A percentile compares a stretch with the other conserved stretches of the same genome.
phyloP scores from a whole-genome alignment of 495 filamentous ascomycete genomes.

The Trichoderma orchidacearum region DNA sequence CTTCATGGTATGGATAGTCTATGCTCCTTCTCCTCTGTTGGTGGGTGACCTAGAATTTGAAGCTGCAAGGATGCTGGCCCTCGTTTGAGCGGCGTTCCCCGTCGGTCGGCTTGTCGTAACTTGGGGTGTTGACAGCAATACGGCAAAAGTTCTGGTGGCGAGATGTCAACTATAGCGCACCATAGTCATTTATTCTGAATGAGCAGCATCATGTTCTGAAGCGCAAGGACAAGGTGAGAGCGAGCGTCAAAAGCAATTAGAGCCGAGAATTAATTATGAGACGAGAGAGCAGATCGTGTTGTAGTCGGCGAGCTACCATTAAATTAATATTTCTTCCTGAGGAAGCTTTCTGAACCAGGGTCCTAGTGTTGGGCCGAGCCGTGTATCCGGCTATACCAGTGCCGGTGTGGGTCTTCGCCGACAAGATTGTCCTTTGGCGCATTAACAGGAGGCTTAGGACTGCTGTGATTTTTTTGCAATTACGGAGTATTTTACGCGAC shows the following conservation, averaged over 20 bases:
- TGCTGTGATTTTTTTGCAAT: not conserved
- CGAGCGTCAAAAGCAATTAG: too few species aligned
- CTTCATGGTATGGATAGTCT: constrained; percentile 22
- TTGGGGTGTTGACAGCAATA: too few species aligned
- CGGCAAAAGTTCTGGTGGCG: too few species aligned
- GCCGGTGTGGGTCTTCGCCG: not conserved
- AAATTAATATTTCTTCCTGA: not conserved
- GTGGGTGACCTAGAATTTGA: too few species aligned
- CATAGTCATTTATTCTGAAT: not conserved
- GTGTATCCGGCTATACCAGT: not conserved
- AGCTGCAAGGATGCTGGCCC: too few species aligned
- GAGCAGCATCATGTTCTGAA: not conserved
- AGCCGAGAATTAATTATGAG: too few species aligned
- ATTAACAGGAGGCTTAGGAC: not conserved
- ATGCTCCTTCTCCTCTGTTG: not conserved
- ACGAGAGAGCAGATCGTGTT: not conserved
- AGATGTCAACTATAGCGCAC: not conserved
- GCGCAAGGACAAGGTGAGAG: not conserved
- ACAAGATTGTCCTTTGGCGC: not conserved
- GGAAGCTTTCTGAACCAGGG: not conserved
- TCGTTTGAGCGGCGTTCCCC: too few species aligned
- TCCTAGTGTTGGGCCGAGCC: not conserved
- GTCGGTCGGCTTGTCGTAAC: too few species aligned
- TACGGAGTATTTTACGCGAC: too few species aligned
- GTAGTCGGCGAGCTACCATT: not conserved